Evolutionary conservation across 2,329 filamentous ascomycete genomes (phyloP).

Genomic region (Cucurbitaria berberidis): DNA sequence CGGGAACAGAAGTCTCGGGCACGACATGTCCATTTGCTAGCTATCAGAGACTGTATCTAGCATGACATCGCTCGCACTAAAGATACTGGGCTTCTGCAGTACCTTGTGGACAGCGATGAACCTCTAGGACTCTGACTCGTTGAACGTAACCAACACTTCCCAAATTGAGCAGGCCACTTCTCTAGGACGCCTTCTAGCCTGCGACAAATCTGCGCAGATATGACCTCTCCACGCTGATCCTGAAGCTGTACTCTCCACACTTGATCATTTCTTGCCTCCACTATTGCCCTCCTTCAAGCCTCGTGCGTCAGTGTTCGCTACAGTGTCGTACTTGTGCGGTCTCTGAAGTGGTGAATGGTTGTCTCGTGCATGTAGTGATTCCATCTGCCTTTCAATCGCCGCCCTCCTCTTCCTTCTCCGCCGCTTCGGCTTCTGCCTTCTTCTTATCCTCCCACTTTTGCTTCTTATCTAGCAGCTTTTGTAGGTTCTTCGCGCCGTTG

Average conservation of each 20-base stretch:
- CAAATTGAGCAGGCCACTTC: too few relatives aligned
- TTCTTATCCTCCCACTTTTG: constrained; percentile 65
- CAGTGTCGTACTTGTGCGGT: not conserved
- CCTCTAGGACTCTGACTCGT: not conserved
- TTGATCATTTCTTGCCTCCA: too few relatives aligned
- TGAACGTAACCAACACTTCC: not conserved
- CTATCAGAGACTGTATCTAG: not conserved
- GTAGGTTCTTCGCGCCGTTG: constrained; percentile 82
- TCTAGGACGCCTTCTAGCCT: too few relatives aligned
- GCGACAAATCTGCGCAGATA: too few relatives aligned
- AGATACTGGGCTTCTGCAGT: not conserved
- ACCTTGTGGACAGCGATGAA: not conserved
- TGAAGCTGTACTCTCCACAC: too few relatives aligned
- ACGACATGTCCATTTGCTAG: not conserved
- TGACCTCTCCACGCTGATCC: too few relatives aligned
- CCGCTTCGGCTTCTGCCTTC: constrained; percentile 62
- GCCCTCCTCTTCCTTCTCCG: constrained; percentile 31
- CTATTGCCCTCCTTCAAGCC: too few relatives aligned
- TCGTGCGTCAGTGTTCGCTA: too few relatives aligned
- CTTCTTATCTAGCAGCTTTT: constrained; percentile 79
- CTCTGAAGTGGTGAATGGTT: not conserved
- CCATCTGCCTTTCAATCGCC: constrained; percentile 17
- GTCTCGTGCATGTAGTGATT: not conserved
- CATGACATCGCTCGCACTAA: too few relatives aligned
- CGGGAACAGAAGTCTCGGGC: not conserved